These are phyloP conservation scores for Boletus sp. DNA, from an alignment of 768 basidiomycete species.

Conservation along the genomic window DNA sequence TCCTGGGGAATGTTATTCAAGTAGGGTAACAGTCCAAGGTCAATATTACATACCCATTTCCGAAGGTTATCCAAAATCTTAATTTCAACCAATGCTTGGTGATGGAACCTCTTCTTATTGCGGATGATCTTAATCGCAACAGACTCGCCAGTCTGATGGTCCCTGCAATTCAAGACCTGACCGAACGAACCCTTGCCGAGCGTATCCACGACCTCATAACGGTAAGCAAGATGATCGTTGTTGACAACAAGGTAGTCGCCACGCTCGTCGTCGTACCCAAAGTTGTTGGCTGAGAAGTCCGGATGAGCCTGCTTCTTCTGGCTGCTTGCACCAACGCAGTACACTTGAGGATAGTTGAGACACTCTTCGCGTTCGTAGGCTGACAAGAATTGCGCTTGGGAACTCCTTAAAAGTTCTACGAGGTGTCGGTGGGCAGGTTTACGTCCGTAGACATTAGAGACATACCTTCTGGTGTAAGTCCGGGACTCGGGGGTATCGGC, in stretches of 20 bases:
- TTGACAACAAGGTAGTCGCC: conserved; percentile 92
- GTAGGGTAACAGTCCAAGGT: not conserved
- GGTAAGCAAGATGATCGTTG: conserved; percentile 91
- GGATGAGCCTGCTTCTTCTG: conserved; percentile 79
- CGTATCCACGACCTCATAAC: conserved; percentile 91
- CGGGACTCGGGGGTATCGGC: conserved; percentile 66
- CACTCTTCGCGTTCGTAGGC: conserved; percentile 91
- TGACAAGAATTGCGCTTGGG: conserved; percentile 69
- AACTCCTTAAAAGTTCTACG: conserved; percentile 62
- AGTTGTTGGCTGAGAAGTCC: conserved; percentile 77
- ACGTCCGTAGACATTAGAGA: conserved; percentile 11
- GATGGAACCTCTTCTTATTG: conserved; percentile 98
- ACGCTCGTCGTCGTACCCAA: conserved; percentile 96
- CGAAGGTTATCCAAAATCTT: conserved; percentile 95
- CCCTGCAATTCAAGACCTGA: conserved; percentile 92
- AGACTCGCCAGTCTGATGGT: conserved; percentile 92
- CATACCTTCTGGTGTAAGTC: conserved; percentile 69
- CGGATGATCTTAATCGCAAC: conserved; percentile 99
- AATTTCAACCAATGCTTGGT: conserved; percentile 98
- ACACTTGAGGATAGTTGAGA: conserved; percentile 79
- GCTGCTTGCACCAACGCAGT: conserved; percentile 74
- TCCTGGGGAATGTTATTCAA: conserved; percentile 57
- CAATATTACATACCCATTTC: conserved; percentile 79
- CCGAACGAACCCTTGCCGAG: conserved; percentile 99
- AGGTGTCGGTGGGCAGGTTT: conserved; percentile 6